Base-by-base conservation (phyloP, 345 rosid genomes). In the Salix dunnii region DNA sequence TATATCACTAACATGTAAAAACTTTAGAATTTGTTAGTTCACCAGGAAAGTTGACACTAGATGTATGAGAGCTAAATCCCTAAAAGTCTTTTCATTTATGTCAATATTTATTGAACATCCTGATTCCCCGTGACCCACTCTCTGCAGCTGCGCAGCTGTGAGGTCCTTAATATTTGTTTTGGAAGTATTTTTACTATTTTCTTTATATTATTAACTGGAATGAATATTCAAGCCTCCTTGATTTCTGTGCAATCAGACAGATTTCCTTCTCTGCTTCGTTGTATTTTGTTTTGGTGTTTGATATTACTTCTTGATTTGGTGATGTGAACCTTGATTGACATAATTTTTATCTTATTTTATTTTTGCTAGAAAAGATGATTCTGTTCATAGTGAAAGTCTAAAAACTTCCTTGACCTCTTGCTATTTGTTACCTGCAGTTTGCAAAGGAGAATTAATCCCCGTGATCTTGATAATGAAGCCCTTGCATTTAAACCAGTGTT, bases 391-490 rank as follows among this genome's bases (percentile, higher is more conserved):
- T 8, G 10, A 58, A 12, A 1, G 62, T 58, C 25, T 23, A n/a
- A 25, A 65, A 61, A 53, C 62, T 53, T 75, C 46, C 42, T 78
- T 79, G 71, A 76, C 70, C 36, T 74, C 71, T 76, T 27, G 68
- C 81, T 58, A 62, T 70, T 68, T 64, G 21, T 70, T 18, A 42
- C 35, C 20, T 76, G 82, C 89, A 96, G 98, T 91, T 82, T 96
- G 90, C 97, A 96, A 69, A 78, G 97, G 81, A 92, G 99, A 91
- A 82, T 82, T 58, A 92, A 89, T 82, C 89, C 89, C 68, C 88
- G 66, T 70, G 98, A 96, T 55, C 87, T 87, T 43, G 99, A 96
- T 85, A 94, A 88, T 70, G 98, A 93, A 84, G 97, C 99, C 76
- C 91, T 91, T 60, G 98, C 98, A 70, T 96, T 96, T 79, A 89